These are phyloP conservation scores for Fusarium oxysporum DNA, from an alignment of 2,329 filamentous ascomycete genomes.

Conservation along the genomic window DNA sequence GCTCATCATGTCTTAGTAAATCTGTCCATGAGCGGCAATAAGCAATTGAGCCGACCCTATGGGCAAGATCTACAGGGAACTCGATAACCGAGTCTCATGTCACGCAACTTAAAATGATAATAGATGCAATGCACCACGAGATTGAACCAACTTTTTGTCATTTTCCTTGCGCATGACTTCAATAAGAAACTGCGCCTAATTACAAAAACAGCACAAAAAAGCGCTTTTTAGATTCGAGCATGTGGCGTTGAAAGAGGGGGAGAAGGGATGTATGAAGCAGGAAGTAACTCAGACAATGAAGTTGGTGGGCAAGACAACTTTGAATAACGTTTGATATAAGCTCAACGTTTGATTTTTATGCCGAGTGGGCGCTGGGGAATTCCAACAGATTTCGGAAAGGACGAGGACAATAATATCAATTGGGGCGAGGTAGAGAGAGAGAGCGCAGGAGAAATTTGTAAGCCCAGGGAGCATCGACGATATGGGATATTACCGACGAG, in stretches of 20 bases:
- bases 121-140: conserved; percentile 15
- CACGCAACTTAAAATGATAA: conserved; percentile 9
- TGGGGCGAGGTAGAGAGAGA: conserved; percentile 1
- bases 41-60: conserved; percentile 9
- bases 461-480: conserved; percentile 21
- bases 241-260: conserved; percentile 12
- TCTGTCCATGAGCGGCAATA: conserved; percentile 22
- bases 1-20: conserved; percentile 17
- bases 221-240: conserved; percentile 45
- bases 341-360: conserved; percentile 17
- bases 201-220: conserved; percentile 44
- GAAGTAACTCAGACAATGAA: conserved; percentile 13
- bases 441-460: conserved; percentile 7
- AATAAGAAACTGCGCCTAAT: conserved; percentile 42
- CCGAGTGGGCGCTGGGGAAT: conserved; percentile 15
- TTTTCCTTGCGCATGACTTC: conserved; percentile 39
- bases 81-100: conserved; percentile 34
- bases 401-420: conserved; percentile 3
- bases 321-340: conserved; percentile 22
- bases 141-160: conserved; percentile 43
- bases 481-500: conserved; percentile 27
- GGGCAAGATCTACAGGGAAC: conserved; percentile 22
- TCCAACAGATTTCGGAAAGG: conserved; percentile 14
- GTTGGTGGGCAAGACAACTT: conserved; percentile 20
- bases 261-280: not conserved